These are phyloP conservation scores for Podila horticola DNA, from an alignment of 192 early-diverging fungal species.

Conservation along the genomic window DNA sequence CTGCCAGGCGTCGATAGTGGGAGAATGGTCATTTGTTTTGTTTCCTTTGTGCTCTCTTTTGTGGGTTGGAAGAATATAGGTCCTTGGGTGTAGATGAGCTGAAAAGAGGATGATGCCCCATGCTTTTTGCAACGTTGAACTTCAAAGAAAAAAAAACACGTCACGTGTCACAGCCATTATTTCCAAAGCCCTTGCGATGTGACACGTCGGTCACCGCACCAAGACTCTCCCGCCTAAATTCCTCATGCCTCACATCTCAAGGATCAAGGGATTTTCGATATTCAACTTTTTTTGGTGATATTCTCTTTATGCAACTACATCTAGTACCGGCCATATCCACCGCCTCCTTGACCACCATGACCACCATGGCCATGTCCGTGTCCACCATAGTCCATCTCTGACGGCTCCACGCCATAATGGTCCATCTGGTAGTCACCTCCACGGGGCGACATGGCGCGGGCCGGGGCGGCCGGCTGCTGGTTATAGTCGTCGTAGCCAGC, in stretches of 20 bases:
- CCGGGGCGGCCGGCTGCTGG: conserved; percentile 15
- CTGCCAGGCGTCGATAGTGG: conserved; percentile 44
- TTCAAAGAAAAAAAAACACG: too few relatives aligned
- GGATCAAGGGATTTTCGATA: background rate
- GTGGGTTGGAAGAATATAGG: background rate
- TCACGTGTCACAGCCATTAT: too few relatives aligned
- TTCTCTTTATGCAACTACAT: too few relatives aligned
- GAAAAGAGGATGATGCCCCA: too few relatives aligned
- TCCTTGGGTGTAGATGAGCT: background rate
- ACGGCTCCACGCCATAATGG: conserved; percentile 28
- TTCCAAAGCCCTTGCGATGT: too few relatives aligned
- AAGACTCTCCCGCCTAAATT: too few relatives aligned
- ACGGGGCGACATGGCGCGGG: conserved; percentile 18
- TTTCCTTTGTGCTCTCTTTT: background rate
- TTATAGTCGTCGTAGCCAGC: conserved; percentile 37
- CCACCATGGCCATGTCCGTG: conserved; percentile 6
- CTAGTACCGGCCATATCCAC: conserved; percentile 7
- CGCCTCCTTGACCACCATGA: conserved; percentile 4
- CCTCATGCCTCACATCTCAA: too few relatives aligned
- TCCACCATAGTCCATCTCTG: conserved; percentile 43
- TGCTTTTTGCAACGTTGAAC: too few relatives aligned
- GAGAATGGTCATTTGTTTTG: conserved; percentile 35
- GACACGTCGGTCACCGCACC: too few relatives aligned
- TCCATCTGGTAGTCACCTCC: conserved; percentile 23
- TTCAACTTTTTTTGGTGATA: background rate